phyloP scores from a whole-genome alignment of 768 basidiomycete genomes.

The Pholiota microspora region DNA sequence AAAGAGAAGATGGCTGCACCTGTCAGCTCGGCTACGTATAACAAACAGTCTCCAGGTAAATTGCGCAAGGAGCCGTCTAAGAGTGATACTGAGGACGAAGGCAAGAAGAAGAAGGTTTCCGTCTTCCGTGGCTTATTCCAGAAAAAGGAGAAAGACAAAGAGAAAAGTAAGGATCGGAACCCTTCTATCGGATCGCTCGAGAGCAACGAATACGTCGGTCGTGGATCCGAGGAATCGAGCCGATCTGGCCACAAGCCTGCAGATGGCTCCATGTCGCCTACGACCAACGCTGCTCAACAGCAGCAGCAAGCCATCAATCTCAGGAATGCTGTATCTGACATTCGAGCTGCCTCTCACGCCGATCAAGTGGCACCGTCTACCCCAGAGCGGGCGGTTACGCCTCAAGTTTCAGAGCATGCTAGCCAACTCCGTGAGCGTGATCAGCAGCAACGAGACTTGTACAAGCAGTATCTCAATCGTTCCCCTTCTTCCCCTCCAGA shows the following conservation, averaged over 20 bases:
- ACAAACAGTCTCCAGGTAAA: slow-evolving; percentile 33
- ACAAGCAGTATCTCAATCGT: slow-evolving; percentile 85
- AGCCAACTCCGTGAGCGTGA: slow-evolving; percentile 83
- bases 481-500: slow-evolving; percentile 82
- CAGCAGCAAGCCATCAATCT: slow-evolving; percentile 41
- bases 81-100: slow-evolving; percentile 30
- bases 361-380: slow-evolving; percentile 26
- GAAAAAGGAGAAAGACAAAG: slow-evolving; percentile 71
- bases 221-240: slow-evolving; percentile 65
- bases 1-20: slow-evolving; percentile 50
- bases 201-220: slow-evolving; percentile 39
- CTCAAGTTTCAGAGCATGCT: slow-evolving; percentile 61
- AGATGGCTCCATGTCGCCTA: slow-evolving; percentile 47
- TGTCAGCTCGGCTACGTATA: slow-evolving; percentile 39
- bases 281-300: slow-evolving; percentile 51
- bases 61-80: slow-evolving; percentile 40
- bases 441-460: slow-evolving; percentile 83
- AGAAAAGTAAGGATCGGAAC: slow-evolving; percentile 39
- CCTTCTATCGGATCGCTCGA: slow-evolving; percentile 49
- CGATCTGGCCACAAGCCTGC: slow-evolving; percentile 41
- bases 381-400: slow-evolving; percentile 24
- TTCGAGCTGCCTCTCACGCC: slow-evolving; percentile 7
- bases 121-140: slow-evolving; percentile 78
- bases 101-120: slow-evolving; percentile 68
- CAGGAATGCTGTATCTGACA: slow-evolving; percentile 14